These are phyloP conservation scores for Patellifolia procumbens DNA, from an alignment of 179 eudicot species.

Conservation along the genomic window DNA sequence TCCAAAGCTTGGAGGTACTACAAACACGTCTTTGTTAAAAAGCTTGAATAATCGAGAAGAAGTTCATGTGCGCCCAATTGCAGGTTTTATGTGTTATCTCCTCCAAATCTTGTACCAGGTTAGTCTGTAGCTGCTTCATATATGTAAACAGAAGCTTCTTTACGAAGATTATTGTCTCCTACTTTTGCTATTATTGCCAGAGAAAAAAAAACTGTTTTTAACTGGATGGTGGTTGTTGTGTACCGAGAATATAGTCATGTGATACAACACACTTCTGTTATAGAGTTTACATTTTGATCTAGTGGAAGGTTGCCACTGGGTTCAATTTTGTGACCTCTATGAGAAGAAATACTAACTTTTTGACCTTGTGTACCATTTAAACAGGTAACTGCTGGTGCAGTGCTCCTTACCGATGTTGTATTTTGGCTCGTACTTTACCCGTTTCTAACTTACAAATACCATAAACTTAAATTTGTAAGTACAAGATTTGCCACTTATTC, in stretches of 20 bases:
- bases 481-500: background rate
- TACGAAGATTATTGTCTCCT: background rate
- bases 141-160: slow-evolving; percentile 13
- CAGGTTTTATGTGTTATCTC: slow-evolving; percentile 48
- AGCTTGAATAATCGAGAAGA: slow-evolving; percentile 32
- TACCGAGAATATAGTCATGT: background rate
- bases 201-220: too few relatives aligned
- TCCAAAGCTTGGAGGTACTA: slow-evolving; percentile 44
- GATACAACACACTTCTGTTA: background rate
- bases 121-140: slow-evolving; percentile 26
- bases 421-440: slow-evolving; percentile 88
- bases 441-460: slow-evolving; percentile 40
- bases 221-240: background rate
- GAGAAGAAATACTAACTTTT: slow-evolving; percentile 6
- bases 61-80: slow-evolving; percentile 33
- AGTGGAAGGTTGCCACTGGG: background rate
- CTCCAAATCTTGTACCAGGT: slow-evolving; percentile 76
- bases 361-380: slow-evolving; percentile 16
- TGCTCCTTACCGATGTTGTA: slow-evolving; percentile 72
- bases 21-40: slow-evolving; percentile 24
- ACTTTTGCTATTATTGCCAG: background rate
- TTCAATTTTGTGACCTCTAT: background rate
- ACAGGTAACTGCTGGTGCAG: slow-evolving; percentile 80
- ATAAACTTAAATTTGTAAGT: slow-evolving; percentile 64
- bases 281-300: background rate